Percentiles rank a stretch among this genome's conserved stretches.
Conservation (phyloP, 2,329 filamentous ascomycete genomes). For the Grosmannia huntii region DNA sequence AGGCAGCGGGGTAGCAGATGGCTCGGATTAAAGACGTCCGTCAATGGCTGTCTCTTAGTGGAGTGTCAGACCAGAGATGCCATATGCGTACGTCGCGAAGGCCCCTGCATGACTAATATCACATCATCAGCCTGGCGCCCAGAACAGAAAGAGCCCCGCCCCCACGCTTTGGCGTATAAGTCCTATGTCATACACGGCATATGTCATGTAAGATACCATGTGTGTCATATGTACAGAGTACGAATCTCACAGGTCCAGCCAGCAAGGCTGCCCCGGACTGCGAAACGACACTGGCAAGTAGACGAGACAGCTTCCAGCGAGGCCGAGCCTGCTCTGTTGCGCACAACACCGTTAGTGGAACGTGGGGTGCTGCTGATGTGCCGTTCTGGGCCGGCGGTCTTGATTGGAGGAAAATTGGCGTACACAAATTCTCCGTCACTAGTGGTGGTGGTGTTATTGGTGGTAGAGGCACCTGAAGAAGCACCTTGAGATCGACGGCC, state of each 20-base stretch:
- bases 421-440: conserved; percentile 1
- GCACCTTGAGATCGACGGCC: background rate
- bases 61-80: background rate
- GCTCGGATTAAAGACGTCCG: background rate
- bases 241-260: background rate
- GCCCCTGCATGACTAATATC: too few relatives aligned
- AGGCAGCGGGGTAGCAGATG: background rate
- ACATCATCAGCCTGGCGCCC: background rate
- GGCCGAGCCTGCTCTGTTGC: background rate
- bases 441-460: background rate
- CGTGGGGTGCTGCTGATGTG: background rate
- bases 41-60: background rate
- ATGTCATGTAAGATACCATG: too few relatives aligned
- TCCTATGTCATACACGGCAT: background rate
- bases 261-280: background rate
- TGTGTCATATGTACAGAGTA: too few relatives aligned
- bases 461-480: background rate
- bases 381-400: background rate
- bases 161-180: background rate
- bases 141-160: background rate
- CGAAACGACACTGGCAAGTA: background rate
- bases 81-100: too few relatives aligned
- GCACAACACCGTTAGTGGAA: background rate
- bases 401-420: conserved; percentile 6
- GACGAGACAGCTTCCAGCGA: background rate